Percentiles rank a stretch among this genome's conserved stretches.
These are phyloP conservation scores for Rhododendron ovatum DNA, from an alignment of 148 eudicot species.

Conservation along the genomic window DNA sequence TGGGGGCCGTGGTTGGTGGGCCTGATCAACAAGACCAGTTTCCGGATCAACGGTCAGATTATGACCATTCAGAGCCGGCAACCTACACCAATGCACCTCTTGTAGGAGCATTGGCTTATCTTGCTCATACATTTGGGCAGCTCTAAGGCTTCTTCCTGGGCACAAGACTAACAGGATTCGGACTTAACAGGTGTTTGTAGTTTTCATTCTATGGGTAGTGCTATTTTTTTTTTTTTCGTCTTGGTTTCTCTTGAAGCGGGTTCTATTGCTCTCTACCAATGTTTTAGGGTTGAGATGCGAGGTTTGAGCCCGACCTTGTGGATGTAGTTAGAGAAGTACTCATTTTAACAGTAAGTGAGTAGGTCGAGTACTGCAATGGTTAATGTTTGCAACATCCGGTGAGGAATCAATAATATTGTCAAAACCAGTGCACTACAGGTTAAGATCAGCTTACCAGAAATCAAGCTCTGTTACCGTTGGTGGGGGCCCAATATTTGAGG, in stretches of 20 bases:
- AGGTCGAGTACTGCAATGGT: background rate
- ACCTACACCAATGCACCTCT: constrained; percentile 80
- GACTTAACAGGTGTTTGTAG: background rate
- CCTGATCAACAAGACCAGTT: constrained; percentile 60
- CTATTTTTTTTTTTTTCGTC: background rate
- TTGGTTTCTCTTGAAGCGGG: background rate
- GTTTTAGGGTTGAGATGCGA: constrained; percentile 3
- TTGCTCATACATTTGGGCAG: constrained; percentile 85
- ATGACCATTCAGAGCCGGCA: constrained; percentile 74
- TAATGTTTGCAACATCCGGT: background rate
- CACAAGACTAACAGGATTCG: background rate
- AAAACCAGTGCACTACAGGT: background rate
- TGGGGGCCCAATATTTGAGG: background rate
- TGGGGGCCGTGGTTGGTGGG: constrained; percentile 81
- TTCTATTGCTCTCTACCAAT: background rate
- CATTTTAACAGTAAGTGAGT: background rate
- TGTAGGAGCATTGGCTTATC: constrained; percentile 74
- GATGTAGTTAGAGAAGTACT: background rate
- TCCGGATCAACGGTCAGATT: constrained; percentile 66
- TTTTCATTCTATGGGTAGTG: background rate
- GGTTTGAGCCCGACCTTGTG: constrained; percentile 33
- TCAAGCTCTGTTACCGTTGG: background rate
- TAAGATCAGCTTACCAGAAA: background rate
- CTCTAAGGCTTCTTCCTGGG: constrained; percentile 22
- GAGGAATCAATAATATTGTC: background rate